A percentile compares a stretch with the other conserved stretches of the same genome.
Conservation (phyloP, 805 yeast genomes). For the Candida alai region DNA sequence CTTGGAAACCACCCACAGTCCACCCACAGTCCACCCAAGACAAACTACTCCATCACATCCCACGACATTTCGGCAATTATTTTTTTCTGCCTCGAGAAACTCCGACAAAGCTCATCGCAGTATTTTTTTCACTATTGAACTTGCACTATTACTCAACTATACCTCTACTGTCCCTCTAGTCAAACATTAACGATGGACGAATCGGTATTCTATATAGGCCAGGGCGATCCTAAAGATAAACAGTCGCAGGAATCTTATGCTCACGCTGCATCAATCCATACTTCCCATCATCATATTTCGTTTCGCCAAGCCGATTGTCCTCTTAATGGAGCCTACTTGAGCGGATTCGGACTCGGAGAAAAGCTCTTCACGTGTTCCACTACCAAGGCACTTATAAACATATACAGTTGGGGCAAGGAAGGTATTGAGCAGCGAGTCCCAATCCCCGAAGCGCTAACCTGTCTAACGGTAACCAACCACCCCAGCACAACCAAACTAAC, state of each 20-base stretch:
- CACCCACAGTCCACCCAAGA: no score
- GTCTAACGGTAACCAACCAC: conserved; percentile 46
- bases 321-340: conserved; percentile 42
- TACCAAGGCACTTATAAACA: conserved; percentile 72
- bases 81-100: no score
- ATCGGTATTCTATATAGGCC: conserved; percentile 43
- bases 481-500: conserved; percentile 30
- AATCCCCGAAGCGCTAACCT: conserved; percentile 71
- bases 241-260: conserved; percentile 42
- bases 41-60: no score
- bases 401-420: conserved; percentile 68
- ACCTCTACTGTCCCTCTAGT: no score
- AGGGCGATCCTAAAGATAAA: conserved; percentile 42
- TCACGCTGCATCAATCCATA: conserved; percentile 40
- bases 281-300: conserved; percentile 45
- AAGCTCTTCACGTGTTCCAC: conserved; percentile 60
- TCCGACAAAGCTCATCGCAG: no score
- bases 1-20: no score
- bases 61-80: no score
- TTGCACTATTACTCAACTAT: no score
- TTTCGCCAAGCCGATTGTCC: conserved; percentile 52
- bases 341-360: conserved; percentile 46
- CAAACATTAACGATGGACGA: conserved; percentile 43
- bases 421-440: conserved; percentile 77
- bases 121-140: no score